Percentiles rank a stretch among this genome's conserved stretches.
Evolutionary conservation across 331 rosid species (phyloP).

Genomic region (Pyracantha coccinea): DNA sequence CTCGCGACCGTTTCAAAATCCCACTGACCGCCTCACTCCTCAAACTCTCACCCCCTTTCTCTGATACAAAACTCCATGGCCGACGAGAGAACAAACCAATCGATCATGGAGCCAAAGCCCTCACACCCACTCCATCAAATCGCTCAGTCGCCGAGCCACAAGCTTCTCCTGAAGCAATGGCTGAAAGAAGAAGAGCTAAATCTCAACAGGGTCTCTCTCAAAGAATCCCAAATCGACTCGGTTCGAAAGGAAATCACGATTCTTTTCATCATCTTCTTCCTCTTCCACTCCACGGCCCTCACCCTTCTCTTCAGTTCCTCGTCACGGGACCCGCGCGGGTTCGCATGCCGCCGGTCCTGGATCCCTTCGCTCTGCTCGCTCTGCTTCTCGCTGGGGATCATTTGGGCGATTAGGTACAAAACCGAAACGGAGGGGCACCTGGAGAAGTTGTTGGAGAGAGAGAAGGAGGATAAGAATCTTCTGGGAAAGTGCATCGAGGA

Average conservation of each 20-base stretch:
- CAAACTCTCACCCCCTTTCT: background rate
- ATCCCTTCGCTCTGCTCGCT: conserved; percentile 40
- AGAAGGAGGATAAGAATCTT: conserved; percentile 50
- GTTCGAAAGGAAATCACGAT: conserved; percentile 51
- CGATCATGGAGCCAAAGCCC: conserved; percentile 50
- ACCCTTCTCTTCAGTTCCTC: conserved; percentile 49
- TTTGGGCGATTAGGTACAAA: conserved; percentile 63
- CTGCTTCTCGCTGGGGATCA: conserved; percentile 41
- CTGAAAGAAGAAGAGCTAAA: conserved; percentile 67
- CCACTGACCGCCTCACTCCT: background rate
- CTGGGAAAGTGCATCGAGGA: conserved; percentile 53
- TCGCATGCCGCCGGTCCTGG: conserved; percentile 51
- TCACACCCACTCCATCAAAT: conserved; percentile 70
- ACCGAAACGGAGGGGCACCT: conserved; percentile 48
- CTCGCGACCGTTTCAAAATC: conserved; percentile 17
- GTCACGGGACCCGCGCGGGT: background rate
- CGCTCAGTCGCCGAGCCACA: conserved; percentile 64
- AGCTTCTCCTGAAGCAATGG: conserved; percentile 76
- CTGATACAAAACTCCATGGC: conserved; percentile 25
- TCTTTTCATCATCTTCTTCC: conserved; percentile 61
- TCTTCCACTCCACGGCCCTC: conserved; percentile 55
- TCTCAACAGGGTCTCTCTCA: conserved; percentile 40
- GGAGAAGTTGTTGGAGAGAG: conserved; percentile 55
- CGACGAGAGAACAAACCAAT: conserved; percentile 18
- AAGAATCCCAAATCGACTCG: conserved; percentile 56